A percentile compares a stretch with the other conserved stretches of the same genome.
phyloP scores from a whole-genome alignment of 78 protist species.

The Ministeria vibrans region DNA sequence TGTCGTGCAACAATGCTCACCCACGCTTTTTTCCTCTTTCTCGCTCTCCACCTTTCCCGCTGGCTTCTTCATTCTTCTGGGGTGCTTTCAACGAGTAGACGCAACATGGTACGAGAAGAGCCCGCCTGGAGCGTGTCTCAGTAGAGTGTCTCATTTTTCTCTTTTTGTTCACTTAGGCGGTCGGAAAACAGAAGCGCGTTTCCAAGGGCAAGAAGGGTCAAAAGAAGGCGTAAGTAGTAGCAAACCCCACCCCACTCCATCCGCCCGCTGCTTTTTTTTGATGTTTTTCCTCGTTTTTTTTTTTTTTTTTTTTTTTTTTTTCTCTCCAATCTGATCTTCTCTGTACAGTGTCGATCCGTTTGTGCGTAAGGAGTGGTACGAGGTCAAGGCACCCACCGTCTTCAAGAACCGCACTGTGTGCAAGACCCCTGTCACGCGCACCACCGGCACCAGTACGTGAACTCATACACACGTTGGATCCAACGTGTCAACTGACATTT shows the following conservation, averaged over 20 bases:
- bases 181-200: constrained; percentile 67
- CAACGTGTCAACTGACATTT: no score
- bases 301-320: not conserved
- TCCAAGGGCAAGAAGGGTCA: constrained; percentile 56
- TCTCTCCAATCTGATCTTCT: not conserved
- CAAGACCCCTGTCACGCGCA: constrained; percentile 89
- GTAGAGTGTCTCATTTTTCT: no score
- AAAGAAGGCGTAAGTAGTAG: constrained; percentile 14
- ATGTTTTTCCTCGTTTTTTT: not conserved
- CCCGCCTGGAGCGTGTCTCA: no score
- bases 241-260: not conserved
- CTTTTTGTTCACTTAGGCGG: no score
- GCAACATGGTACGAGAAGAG: no score
- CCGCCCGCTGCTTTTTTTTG: not conserved
- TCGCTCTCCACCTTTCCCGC: no score
- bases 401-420: constrained; percentile 82
- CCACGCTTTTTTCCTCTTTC: no score
- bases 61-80: no score
- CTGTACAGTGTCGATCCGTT: constrained; percentile 84
- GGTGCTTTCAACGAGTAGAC: no score
- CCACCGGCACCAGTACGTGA: constrained; percentile 78
- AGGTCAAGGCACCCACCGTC: constrained; percentile 87
- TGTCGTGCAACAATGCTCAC: no score
- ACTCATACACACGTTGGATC: no score
- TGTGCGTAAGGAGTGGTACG: constrained; percentile 96